Conservation (phyloP, 129 eudicot species). For the Centaurea solstitialis region DNA sequence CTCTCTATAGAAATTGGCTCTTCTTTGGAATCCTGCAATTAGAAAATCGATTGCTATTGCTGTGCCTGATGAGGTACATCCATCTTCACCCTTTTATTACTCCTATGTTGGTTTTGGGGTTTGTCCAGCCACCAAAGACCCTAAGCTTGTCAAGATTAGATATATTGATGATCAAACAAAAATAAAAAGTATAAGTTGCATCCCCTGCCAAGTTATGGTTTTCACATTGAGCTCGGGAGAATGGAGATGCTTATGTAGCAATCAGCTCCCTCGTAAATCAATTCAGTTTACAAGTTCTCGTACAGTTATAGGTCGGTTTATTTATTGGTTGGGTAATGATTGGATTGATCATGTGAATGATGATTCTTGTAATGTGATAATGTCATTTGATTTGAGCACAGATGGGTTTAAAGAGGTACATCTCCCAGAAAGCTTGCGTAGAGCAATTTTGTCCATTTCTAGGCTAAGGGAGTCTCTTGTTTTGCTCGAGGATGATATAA, state of each 20-base stretch:
- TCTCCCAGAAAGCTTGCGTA: slow-evolving; percentile 21
- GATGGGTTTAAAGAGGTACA: slow-evolving; percentile 34
- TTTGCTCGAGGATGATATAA: not conserved
- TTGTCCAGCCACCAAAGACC: slow-evolving; percentile 5
- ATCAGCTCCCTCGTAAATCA: slow-evolving; percentile 12
- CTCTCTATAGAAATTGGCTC: too few species aligned
- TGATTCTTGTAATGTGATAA: slow-evolving; percentile 19
- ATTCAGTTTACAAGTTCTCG: slow-evolving; percentile 16
- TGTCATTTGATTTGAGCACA: slow-evolving; percentile 37
- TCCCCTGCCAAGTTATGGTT: slow-evolving; percentile 21
- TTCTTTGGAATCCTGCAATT: slow-evolving; percentile 16
- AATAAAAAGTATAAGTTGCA: not conserved
- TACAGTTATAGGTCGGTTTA: slow-evolving; percentile 31
- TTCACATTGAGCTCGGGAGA: slow-evolving; percentile 24
- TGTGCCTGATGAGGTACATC: not conserved
- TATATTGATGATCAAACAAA: not conserved
- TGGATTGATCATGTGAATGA: not conserved
- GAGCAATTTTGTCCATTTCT: slow-evolving; percentile 15
- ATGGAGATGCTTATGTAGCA: slow-evolving; percentile 25
- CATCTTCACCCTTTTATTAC: not conserved
- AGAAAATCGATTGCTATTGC: not conserved
- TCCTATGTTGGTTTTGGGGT: slow-evolving; percentile 9
- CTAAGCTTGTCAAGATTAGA: slow-evolving; percentile 36
- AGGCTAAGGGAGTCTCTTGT: slow-evolving; percentile 16
- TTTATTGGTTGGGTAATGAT: slow-evolving; percentile 24